Evolutionary conservation across 352 stramenopile species (phyloP).

Genomic region (Pythium insidiosum): DNA sequence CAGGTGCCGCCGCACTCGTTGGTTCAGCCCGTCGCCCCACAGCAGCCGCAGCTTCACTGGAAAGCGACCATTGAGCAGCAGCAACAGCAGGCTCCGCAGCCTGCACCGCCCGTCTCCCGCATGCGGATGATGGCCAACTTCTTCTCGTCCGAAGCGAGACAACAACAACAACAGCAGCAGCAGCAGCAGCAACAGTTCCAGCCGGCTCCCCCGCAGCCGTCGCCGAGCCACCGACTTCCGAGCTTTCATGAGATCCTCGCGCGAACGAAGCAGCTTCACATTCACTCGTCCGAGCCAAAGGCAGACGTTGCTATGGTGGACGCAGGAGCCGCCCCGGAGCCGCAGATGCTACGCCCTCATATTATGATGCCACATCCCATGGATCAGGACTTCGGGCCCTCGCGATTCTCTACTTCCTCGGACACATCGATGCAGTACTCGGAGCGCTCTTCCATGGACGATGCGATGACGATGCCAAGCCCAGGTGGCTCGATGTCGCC

Average conservation of each 20-base stretch:
- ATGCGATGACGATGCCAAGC: constrained; percentile 22
- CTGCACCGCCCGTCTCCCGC: constrained; percentile 12
- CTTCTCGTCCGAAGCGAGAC: constrained; percentile 20
- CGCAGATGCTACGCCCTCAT: too few species aligned
- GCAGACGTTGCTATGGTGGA: constrained; percentile 14
- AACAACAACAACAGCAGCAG: constrained; percentile 15
- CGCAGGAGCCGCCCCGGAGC: neutral
- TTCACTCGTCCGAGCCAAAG: constrained; percentile 24
- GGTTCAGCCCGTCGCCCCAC: constrained; percentile 17
- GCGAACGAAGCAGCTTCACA: constrained; percentile 55
- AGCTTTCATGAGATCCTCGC: constrained; percentile 61
- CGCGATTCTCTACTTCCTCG: constrained; percentile 8
- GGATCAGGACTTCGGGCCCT: too few species aligned
- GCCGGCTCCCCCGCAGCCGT: constrained; percentile 14
- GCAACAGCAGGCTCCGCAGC: constrained; percentile 11
- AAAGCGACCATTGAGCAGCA: constrained; percentile 27
- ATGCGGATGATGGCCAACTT: constrained; percentile 40
- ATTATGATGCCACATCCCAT: too few species aligned
- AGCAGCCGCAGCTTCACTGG: constrained; percentile 44
- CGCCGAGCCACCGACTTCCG: constrained; percentile 24
- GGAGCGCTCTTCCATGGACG: constrained; percentile 5
- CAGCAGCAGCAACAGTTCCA: constrained; percentile 13
- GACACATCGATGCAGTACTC: constrained; percentile 6
- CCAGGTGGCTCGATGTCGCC: constrained; percentile 32
- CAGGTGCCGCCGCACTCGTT: constrained; percentile 53